These are phyloP conservation scores for Fusarium pilosicola DNA, from an alignment of 2,329 filamentous ascomycete genomes.

Conservation along the genomic window DNA sequence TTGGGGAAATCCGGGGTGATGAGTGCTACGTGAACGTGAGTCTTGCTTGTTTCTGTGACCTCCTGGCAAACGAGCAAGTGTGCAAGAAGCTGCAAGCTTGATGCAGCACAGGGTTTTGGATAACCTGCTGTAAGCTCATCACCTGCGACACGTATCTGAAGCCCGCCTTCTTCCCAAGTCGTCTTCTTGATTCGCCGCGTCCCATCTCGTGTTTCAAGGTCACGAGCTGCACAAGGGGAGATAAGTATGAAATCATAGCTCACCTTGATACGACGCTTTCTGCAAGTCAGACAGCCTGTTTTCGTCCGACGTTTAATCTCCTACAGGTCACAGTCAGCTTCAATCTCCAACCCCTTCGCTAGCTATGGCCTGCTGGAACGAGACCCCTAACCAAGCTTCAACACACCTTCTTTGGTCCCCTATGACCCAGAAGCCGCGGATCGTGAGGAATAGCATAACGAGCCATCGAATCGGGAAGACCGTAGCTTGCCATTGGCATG, in stretches of 20 bases:
- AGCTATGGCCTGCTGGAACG: not conserved
- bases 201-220: conserved; percentile 15
- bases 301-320: conserved; percentile 72
- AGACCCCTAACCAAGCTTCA: conserved; percentile 3
- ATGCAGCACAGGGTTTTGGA: conserved; percentile 30
- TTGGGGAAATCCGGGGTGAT: conserved; percentile 26
- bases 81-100: conserved; percentile 32
- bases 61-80: conserved; percentile 27
- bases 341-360: conserved; percentile 4
- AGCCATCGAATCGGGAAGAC: conserved; percentile 56
- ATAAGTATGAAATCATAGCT: conserved; percentile 45
- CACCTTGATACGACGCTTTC: conserved; percentile 71
- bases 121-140: conserved; percentile 23
- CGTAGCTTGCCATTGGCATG: conserved; percentile 52
- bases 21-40: conserved; percentile 39
- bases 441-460: conserved; percentile 61
- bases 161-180: conserved; percentile 15
- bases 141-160: conserved; percentile 15
- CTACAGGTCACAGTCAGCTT: conserved; percentile 49
- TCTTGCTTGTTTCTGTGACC: conserved; percentile 35
- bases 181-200: conserved; percentile 20
- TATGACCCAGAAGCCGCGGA: conserved; percentile 58
- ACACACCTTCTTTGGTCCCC: conserved; percentile 68
- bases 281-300: conserved; percentile 70
- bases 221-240: conserved; percentile 17